These are phyloP conservation scores for Paramecium biaurelia DNA, from an alignment of 73 alveolate species.

Conservation along the genomic window DNA sequence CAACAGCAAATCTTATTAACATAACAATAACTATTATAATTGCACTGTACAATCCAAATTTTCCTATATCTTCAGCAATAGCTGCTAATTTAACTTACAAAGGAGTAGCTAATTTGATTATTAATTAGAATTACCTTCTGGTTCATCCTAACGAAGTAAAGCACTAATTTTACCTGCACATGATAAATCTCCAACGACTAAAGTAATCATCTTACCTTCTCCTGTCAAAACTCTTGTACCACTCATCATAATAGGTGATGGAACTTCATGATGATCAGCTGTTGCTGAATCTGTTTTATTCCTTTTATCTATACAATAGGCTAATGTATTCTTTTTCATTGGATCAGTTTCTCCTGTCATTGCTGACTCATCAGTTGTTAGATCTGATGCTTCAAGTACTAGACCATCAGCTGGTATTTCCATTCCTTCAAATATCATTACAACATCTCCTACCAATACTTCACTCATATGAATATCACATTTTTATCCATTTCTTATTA, in stretches of 20 bases:
- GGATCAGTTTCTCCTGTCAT: conserved; percentile 86
- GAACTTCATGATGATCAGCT: conserved; percentile 72
- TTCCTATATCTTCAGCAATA: conserved; percentile 92
- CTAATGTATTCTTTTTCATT: conserved; percentile 64
- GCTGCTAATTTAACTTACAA: conserved; percentile 90
- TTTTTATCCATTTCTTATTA: conserved; percentile 72
- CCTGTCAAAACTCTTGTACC: conserved; percentile 72
- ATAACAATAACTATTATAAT: conserved; percentile 80
- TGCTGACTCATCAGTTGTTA: conserved; percentile 78
- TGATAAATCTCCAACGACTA: conserved; percentile 55
- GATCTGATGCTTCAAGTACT: conserved; percentile 64
- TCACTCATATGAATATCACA: conserved; percentile 63
- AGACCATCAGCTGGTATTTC: conserved; percentile 82
- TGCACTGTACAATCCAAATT: conserved; percentile 88
- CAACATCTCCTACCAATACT: conserved; percentile 81
- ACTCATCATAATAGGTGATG: conserved; percentile 77
- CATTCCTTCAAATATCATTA: conserved; percentile 76
- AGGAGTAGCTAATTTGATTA: conserved; percentile 81
- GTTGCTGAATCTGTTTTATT: conserved; percentile 57
- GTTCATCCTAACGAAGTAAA: conserved; percentile 32
- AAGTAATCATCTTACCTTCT: conserved; percentile 62
- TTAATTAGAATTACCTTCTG: conserved; percentile 52
- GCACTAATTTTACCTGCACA: conserved; percentile 61
- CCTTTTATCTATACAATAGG: conserved; percentile 58
- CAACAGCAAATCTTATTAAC: conserved; percentile 69